Conservation (phyloP, 2,329 filamentous ascomycete species). For the Fusarium sp. region DNA sequence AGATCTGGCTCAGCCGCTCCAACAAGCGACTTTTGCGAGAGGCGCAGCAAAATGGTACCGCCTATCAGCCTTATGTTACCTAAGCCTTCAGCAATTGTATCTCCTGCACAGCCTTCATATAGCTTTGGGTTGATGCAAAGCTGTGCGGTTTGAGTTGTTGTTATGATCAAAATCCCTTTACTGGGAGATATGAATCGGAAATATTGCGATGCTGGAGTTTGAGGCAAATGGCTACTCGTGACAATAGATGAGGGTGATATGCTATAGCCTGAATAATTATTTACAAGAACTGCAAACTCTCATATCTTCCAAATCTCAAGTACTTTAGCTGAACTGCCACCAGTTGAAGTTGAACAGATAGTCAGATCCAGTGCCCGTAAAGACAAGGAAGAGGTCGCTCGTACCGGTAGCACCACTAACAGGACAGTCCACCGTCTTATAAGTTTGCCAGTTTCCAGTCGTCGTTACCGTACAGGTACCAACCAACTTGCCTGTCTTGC, state of each 20-base stretch:
- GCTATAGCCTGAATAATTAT: no score
- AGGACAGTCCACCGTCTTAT: background rate
- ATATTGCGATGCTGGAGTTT: accelerated
- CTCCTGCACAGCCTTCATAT: no score
- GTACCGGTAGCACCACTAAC: conserved; percentile 1
- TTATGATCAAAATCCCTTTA: no score
- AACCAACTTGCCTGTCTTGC: background rate
- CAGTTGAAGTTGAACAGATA: conserved; percentile 9
- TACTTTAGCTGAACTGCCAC: background rate
- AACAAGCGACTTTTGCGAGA: conserved; percentile 11
- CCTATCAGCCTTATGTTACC: conserved; percentile 9
- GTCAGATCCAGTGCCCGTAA: background rate
- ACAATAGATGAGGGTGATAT: background rate
- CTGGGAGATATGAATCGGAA: no score
- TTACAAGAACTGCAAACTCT: background rate
- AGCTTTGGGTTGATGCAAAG: background rate
- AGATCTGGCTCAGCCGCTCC: conserved; percentile 9
- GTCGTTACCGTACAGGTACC: conserved; percentile 8
- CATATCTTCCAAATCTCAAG: accelerated
- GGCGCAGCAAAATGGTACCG: conserved; percentile 11
- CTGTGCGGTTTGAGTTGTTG: no score
- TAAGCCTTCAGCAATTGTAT: background rate
- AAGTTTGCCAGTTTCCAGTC: conserved; percentile 4
- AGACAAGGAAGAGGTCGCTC: background rate
- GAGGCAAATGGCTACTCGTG: accelerated